Evolutionary conservation across 2,329 filamentous ascomycete genomes (phyloP).

Genomic region (Sarocladium kiliense): DNA sequence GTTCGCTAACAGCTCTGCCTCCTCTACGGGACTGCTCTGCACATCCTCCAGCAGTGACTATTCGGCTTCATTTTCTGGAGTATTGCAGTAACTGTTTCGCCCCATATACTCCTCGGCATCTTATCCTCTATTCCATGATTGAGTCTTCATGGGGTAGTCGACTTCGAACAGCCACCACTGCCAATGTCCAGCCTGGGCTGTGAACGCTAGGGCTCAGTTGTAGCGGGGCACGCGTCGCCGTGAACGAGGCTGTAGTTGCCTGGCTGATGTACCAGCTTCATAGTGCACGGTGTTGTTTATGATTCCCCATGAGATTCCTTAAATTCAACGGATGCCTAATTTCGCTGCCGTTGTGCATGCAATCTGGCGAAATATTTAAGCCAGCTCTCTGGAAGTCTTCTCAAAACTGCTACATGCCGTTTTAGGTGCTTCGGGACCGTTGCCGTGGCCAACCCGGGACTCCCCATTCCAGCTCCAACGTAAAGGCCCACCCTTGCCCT

Average conservation of each 20-base stretch:
- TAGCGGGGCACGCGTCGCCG: neutral
- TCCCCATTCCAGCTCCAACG: neutral
- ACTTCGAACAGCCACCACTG: neutral
- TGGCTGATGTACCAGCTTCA: neutral
- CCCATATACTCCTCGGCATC: no score
- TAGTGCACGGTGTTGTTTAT: neutral
- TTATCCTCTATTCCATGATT: no score
- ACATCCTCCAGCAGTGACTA: no score
- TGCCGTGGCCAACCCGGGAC: constrained; percentile 2
- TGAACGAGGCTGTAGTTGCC: neutral
- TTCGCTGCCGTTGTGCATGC: neutral
- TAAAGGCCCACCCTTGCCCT: neutral
- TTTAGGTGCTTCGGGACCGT: neutral
- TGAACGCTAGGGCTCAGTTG: neutral
- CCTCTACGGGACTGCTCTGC: no score
- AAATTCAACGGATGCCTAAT: neutral
- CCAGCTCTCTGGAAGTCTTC: neutral
- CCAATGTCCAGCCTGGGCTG: neutral
- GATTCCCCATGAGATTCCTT: neutral
- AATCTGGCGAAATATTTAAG: neutral
- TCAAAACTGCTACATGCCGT: neutral
- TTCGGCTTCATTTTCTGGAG: no score
- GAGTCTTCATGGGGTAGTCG: no score
- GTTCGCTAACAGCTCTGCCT: no score
- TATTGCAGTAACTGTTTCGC: no score